Evolutionary conservation across 2,329 filamentous ascomycete genomes (phyloP).

Genomic region (Penicillium italicum): DNA sequence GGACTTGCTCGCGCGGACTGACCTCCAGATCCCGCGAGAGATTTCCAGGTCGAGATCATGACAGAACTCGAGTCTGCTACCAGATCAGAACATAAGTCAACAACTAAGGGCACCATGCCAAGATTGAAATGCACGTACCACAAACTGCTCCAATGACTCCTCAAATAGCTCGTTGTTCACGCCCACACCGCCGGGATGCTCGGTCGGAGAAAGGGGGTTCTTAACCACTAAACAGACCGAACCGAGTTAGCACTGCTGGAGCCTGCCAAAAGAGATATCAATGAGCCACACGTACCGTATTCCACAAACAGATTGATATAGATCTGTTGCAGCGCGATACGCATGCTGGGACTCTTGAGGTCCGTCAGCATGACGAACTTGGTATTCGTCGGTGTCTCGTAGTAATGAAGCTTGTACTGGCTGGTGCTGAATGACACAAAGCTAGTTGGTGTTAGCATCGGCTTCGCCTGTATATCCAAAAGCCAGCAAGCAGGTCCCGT

Average conservation of each 20-base stretch:
- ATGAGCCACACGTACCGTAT: conserved; percentile 58
- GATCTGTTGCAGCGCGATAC: conserved; percentile 93
- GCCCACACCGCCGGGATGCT: conserved; percentile 59
- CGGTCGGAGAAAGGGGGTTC: conserved; percentile 59
- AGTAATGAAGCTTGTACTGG: conserved; percentile 98
- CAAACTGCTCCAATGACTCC: conserved; percentile 52
- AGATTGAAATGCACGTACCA: conserved; percentile 36
- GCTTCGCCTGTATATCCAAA: neutral
- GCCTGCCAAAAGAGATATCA: neutral
- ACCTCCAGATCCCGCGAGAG: neutral
- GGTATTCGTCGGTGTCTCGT: conserved; percentile 92
- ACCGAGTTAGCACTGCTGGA: conserved; percentile 4
- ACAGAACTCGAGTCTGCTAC: conserved; percentile 32
- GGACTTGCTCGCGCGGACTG: neutral
- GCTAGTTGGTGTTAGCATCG: conserved; percentile 41
- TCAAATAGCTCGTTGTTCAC: conserved; percentile 65
- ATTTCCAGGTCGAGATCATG: conserved; percentile 19
- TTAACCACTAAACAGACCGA: conserved; percentile 52
- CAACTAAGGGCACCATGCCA: conserved; percentile 2
- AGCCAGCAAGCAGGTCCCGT: neutral
- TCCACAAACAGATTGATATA: conserved; percentile 98
- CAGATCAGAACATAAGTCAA: conserved; percentile 22
- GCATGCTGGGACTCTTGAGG: conserved; percentile 81
- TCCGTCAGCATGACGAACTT: conserved; percentile 98
- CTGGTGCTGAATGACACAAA: conserved; percentile 92